Percentiles rank a stretch among this genome's conserved stretches.
phyloP scores from a whole-genome alignment of 192 early-diverging fungal genomes.

The Coemansia sp. region DNA sequence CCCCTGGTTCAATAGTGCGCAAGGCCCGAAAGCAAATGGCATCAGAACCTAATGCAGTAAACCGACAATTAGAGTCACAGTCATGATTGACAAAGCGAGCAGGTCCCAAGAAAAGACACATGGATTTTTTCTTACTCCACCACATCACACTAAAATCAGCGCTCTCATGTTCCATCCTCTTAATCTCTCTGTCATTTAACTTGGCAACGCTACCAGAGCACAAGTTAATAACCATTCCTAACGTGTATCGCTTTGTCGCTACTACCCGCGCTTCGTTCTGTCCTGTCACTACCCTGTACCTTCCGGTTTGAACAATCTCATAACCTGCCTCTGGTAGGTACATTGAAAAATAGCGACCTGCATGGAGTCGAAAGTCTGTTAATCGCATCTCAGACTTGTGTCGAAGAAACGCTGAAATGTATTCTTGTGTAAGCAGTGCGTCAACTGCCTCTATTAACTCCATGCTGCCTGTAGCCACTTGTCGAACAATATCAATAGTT shows the following conservation, averaged over 20 bases:
- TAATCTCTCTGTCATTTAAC: slow-evolving; percentile 43
- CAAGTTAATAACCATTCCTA: slow-evolving; percentile 40
- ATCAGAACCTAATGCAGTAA: slow-evolving; percentile 43
- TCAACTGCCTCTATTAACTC: slow-evolving; percentile 26
- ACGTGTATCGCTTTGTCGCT: slow-evolving; percentile 32
- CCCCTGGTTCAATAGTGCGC: slow-evolving; percentile 61
- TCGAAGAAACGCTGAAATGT: slow-evolving; percentile 28
- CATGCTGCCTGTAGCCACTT: slow-evolving; percentile 16
- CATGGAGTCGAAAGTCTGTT: slow-evolving; percentile 49
- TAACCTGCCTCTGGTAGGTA: slow-evolving; percentile 63
- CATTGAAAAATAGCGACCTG: slow-evolving; percentile 62
- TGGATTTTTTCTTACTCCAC: slow-evolving; percentile 55
- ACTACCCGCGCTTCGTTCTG: slow-evolving; percentile 40
- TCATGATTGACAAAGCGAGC: slow-evolving; percentile 78
- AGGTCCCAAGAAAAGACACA: slow-evolving; percentile 68
- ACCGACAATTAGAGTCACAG: slow-evolving; percentile 64
- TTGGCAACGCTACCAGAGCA: slow-evolving; percentile 58
- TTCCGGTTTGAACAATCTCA: slow-evolving; percentile 59
- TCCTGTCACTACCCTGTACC: slow-evolving; percentile 55
- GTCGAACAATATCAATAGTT: slow-evolving; percentile 18
- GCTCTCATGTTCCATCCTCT: slow-evolving; percentile 28
- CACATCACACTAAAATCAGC: slow-evolving; percentile 71
- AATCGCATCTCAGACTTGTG: slow-evolving; percentile 29
- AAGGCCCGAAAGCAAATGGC: slow-evolving; percentile 68
- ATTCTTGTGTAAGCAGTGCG: slow-evolving; percentile 31